A percentile compares a stretch with the other conserved stretches of the same genome.
Conservation (phyloP, 139 green algal genomes). For the Chlorella sp. region DNA sequence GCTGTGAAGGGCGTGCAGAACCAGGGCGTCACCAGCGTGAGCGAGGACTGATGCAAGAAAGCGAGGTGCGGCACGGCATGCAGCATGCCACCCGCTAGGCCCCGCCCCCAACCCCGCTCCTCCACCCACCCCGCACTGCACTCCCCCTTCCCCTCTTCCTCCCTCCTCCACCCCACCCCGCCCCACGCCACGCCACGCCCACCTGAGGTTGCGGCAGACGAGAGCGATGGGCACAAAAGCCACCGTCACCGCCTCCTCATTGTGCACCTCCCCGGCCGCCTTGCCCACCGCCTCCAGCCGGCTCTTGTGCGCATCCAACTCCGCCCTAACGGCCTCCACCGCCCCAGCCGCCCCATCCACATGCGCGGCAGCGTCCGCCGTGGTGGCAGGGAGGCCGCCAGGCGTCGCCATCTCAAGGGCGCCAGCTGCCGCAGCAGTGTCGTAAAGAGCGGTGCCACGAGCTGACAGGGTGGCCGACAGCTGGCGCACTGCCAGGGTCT, state of each 20-base stretch:
- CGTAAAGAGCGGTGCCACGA: no score
- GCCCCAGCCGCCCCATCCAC: not conserved
- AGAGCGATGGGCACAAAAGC: conserved; percentile 74
- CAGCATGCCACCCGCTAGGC: not conserved
- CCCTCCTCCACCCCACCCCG: no score
- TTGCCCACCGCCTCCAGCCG: not conserved
- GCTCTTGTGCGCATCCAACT: not conserved
- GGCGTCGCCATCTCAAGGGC: no score
- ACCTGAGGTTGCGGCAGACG: conserved; percentile 66
- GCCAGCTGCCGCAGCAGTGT: not conserved
- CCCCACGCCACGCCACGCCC: not conserved
- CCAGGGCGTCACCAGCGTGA: not conserved
- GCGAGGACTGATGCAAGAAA: not conserved
- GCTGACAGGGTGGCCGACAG: not conserved
- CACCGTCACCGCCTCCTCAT: conserved; percentile 44
- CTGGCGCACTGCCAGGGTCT: not conserved
- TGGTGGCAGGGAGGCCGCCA: not conserved
- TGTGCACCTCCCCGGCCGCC: not conserved
- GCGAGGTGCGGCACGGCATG: not conserved
- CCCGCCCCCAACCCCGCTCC: not conserved
- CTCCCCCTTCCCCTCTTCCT: not conserved
- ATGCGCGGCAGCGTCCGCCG: not conserved
- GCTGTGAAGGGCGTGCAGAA: not conserved
- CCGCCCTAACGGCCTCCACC: not conserved
- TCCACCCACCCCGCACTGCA: not conserved